A percentile compares a stretch with the other conserved stretches of the same genome.
Conservation (phyloP, 2,329 filamentous ascomycete species). For the Colletotrichum agaves region DNA sequence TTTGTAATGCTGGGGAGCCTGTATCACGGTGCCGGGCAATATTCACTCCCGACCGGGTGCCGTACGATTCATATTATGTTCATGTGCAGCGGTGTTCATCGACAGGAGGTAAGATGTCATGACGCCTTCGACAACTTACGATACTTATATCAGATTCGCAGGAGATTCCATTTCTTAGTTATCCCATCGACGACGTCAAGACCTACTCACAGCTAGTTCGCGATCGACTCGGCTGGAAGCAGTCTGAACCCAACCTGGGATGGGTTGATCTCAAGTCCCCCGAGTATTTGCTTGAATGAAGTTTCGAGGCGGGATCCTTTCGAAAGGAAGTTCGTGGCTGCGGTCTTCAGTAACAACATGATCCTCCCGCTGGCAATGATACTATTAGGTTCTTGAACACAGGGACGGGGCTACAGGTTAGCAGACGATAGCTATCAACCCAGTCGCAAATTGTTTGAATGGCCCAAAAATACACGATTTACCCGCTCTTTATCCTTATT, state of each 20-base stretch:
- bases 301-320: no score
- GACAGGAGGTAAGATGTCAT: slow-evolving; percentile 44
- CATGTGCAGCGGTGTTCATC: slow-evolving; percentile 50
- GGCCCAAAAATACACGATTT: no score
- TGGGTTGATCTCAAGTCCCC: slow-evolving; percentile 53
- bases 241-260: slow-evolving; percentile 52
- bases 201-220: slow-evolving; percentile 49
- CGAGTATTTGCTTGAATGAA: slow-evolving; percentile 38
- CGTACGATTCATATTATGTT: slow-evolving; percentile 53
- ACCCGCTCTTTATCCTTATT: no score
- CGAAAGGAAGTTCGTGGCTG: no score
- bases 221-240: slow-evolving; percentile 52
- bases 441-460: no score
- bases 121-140: slow-evolving; percentile 27
- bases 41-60: slow-evolving; percentile 43
- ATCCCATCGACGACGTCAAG: slow-evolving; percentile 51
- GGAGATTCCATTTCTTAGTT: slow-evolving; percentile 38
- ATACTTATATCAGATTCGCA: neutral
- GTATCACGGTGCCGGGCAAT: slow-evolving; percentile 50
- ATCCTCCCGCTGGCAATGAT: no score
- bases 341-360: no score
- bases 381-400: no score
- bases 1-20: slow-evolving; percentile 52
- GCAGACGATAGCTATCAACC: no score
- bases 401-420: no score